Evolutionary conservation across 495 filamentous ascomycete genomes (phyloP).

Genomic region (Podospora comata): DNA sequence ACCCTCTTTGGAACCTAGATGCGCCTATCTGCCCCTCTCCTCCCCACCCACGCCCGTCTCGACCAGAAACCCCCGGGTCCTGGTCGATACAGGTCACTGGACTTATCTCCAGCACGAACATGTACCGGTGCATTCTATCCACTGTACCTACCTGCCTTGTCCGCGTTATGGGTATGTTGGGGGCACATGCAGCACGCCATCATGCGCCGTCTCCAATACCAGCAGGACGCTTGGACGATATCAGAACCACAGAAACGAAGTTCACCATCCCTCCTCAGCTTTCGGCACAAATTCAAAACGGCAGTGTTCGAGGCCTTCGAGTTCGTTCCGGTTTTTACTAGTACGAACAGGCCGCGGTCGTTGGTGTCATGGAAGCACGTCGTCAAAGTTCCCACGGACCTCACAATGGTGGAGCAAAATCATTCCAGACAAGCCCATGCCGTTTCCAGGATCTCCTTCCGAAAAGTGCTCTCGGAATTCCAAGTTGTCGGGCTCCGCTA

Average conservation of each 20-base stretch:
- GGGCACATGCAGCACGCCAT: background rate
- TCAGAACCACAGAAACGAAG: too few species aligned
- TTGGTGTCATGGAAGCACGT: background rate
- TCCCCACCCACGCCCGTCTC: background rate
- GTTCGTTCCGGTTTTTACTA: too few species aligned
- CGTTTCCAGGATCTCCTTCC: too few species aligned
- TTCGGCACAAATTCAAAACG: too few species aligned
- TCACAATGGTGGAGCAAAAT: too few species aligned
- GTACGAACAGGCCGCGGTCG: background rate
- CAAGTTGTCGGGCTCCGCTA: background rate
- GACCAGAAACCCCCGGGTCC: background rate
- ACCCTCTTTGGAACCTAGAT: too few species aligned
- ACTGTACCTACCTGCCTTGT: too few species aligned
- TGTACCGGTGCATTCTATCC: too few species aligned
- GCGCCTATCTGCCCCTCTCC: background rate
- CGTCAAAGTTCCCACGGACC: background rate
- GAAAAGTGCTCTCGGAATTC: background rate
- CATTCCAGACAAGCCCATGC: too few species aligned
- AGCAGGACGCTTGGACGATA: too few species aligned
- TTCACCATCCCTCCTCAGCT: background rate
- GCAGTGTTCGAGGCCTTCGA: too few species aligned
- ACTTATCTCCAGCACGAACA: background rate
- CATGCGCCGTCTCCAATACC: too few species aligned
- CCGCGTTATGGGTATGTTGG: background rate
- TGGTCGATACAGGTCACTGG: background rate